These are phyloP conservation scores for Triticum timopheevii DNA, from an alignment of 176 grass and related monocot genomes.

Conservation along the genomic window DNA sequence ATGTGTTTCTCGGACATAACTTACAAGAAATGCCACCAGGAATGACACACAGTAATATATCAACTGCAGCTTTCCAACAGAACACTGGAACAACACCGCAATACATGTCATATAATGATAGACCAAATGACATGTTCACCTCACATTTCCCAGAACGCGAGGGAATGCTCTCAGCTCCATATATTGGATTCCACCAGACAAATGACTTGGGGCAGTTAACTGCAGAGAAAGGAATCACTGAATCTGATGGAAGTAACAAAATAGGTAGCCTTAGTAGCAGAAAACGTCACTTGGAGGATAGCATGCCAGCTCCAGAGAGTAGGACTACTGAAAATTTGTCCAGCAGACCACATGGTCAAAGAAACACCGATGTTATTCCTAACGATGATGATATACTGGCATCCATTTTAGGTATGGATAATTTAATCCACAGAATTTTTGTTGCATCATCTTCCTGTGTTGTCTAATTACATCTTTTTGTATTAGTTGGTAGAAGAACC, in stretches of 20 bases:
- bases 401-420: conserved; percentile 78
- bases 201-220: conserved; percentile 83
- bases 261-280: conserved; percentile 68
- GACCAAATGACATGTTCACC: conserved; percentile 32
- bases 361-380: conserved; percentile 54
- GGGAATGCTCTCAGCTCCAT: conserved; percentile 74
- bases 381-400: conserved; percentile 88
- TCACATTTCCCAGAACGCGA: conserved; percentile 52
- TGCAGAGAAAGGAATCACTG: conserved; percentile 72
- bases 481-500: conserved; percentile 78
- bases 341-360: conserved; percentile 57
- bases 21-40: neutral
- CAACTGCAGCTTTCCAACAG: neutral
- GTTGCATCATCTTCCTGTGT: conserved; percentile 23
- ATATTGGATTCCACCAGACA: conserved; percentile 39
- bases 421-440: conserved; percentile 24
- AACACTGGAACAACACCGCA: conserved; percentile 9
- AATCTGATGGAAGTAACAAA: conserved; percentile 93
- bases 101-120: conserved; percentile 40
- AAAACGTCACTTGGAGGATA: conserved; percentile 80
- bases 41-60: conserved; percentile 21
- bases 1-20: conserved; percentile 24
- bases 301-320: conserved; percentile 56
- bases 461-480: conserved; percentile 39
- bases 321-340: conserved; percentile 66